Conservation (phyloP, 208 protist genomes). For the Leishmania guyanensis region DNA sequence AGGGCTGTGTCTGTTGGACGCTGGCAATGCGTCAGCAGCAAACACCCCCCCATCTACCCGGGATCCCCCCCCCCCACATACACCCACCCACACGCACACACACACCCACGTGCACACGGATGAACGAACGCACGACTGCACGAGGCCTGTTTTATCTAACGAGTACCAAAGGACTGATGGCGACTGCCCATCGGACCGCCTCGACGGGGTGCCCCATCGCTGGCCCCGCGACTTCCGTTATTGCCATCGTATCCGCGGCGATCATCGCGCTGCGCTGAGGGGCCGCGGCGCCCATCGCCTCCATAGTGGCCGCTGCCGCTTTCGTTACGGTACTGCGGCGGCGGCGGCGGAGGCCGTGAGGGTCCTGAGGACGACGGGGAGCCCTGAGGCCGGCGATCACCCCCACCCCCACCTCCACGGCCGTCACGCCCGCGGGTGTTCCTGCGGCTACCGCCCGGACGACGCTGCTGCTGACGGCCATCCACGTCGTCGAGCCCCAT, state of each 20-base stretch:
- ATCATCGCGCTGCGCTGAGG: not conserved
- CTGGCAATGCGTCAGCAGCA: not conserved
- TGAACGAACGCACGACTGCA: not conserved
- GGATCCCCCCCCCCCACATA: too few species aligned
- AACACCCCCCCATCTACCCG: too few species aligned
- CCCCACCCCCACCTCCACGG: not conserved
- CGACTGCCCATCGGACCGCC: constrained; percentile 23
- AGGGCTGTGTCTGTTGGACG: not conserved
- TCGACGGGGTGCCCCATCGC: constrained; percentile 20
- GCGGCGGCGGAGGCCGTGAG: constrained; percentile 4
- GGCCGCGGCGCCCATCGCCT: constrained; percentile 7
- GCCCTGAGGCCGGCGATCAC: constrained; percentile 7
- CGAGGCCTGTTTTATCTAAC: not conserved
- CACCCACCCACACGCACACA: not conserved
- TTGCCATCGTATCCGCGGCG: constrained; percentile 6
- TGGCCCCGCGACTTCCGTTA: not conserved
- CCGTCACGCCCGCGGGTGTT: constrained; percentile 24
- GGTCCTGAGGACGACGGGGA: not conserved
- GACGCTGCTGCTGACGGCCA: not conserved
- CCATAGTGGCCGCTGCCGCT: constrained; percentile 13
- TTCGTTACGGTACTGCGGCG: constrained; percentile 4
- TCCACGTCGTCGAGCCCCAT: constrained; percentile 47
- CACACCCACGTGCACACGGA: not conserved
- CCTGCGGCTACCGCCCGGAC: constrained; percentile 13
- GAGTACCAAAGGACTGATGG: constrained; percentile 25